phyloP scores from a whole-genome alignment of 306 rosid genomes.

The Carpinus viminea region DNA sequence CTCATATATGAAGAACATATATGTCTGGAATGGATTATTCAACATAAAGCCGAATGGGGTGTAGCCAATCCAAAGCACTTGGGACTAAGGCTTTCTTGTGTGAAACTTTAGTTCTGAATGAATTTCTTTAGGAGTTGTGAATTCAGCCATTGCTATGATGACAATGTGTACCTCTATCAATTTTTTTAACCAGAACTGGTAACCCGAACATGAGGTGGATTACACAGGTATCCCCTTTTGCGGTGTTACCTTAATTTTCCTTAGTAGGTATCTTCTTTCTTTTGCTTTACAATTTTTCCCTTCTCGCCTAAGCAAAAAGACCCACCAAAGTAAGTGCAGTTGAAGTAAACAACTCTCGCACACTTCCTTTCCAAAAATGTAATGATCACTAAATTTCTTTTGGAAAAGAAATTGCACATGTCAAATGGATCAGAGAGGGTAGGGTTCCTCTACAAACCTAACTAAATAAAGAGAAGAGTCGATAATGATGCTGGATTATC shows the following conservation, averaged over 20 bases:
- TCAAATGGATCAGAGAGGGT: no score
- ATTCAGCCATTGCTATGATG: not conserved
- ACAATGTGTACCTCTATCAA: not conserved
- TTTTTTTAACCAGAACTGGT: not conserved
- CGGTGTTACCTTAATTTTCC: not conserved
- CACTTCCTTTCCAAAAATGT: no score
- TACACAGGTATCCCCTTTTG: not conserved
- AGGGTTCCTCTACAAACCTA: not conserved
- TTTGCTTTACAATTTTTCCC: not conserved
- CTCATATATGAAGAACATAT: not conserved
- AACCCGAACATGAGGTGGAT: not conserved
- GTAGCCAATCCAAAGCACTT: not conserved
- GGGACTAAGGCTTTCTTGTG: not conserved
- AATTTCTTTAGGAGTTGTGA: not conserved
- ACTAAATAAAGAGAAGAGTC: not conserved
- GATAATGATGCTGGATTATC: not conserved
- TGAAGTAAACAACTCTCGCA: no score
- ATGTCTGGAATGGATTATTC: not conserved
- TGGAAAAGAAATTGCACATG: no score
- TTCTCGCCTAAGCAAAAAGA: no score
- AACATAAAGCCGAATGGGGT: not conserved
- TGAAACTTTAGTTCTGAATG: not conserved
- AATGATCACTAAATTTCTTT: no score
- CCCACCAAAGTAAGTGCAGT: no score
- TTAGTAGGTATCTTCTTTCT: not conserved